Evolutionary conservation across 768 basidiomycete genomes (phyloP).

Genomic region (Multifurca ochricompacta): DNA sequence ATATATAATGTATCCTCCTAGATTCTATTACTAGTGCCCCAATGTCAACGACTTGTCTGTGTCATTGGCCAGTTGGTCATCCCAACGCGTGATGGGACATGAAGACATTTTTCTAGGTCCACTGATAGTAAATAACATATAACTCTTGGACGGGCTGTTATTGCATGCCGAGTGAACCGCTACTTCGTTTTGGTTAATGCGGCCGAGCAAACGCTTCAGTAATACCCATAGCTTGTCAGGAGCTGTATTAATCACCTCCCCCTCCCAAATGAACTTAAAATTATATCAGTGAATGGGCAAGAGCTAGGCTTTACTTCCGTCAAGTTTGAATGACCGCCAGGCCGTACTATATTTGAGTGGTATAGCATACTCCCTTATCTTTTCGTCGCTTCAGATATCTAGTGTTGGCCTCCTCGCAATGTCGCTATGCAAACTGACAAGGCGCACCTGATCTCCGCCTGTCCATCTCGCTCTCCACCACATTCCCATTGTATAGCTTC

Average conservation of each 20-base stretch:
- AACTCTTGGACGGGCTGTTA: too few relatives aligned
- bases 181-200: too few relatives aligned
- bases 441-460: conserved; percentile 18
- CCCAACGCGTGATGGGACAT: too few relatives aligned
- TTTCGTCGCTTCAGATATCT: conserved; percentile 11
- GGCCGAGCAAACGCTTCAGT: too few relatives aligned
- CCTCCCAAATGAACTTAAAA: too few relatives aligned
- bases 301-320: background rate
- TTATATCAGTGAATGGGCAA: too few relatives aligned
- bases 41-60: conserved; percentile 9
- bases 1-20: conserved; percentile 32
- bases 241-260: too few relatives aligned
- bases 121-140: too few relatives aligned
- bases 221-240: too few relatives aligned
- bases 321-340: conserved; percentile 8
- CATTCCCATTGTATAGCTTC: conserved; percentile 16
- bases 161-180: too few relatives aligned
- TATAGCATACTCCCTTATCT: conserved; percentile 15
- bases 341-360: conserved; percentile 10
- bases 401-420: background rate
- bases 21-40: conserved; percentile 14
- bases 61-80: background rate
- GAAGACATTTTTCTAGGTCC: too few relatives aligned
- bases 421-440: background rate
- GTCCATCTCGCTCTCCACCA: conserved; percentile 8